Evolutionary conservation across 306 rosid species (phyloP).

Genomic region (Vachellia collinsii): DNA sequence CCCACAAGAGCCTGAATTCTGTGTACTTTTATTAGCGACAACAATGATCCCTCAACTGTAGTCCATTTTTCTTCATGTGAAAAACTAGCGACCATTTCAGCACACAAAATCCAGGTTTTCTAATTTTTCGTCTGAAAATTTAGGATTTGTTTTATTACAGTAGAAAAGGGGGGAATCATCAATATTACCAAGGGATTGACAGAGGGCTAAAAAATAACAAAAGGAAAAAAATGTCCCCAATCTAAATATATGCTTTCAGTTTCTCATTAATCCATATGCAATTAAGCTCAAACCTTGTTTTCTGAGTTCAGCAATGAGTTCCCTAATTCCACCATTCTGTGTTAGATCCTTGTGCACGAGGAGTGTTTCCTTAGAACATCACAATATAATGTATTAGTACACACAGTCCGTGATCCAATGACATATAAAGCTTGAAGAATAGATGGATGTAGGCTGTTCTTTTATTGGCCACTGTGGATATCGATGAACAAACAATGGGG

Average conservation of each 20-base stretch:
- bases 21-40: background rate
- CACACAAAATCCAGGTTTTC: background rate
- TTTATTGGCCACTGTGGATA: background rate
- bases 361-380: conserved; percentile 73
- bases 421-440: conserved; percentile 19
- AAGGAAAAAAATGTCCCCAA: background rate
- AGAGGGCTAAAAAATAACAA: background rate
- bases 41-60: background rate
- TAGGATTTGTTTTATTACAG: background rate
- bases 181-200: conserved; percentile 1
- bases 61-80: background rate
- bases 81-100: background rate
- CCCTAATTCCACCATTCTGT: conserved; percentile 51
- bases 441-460: background rate
- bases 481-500: background rate
- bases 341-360: conserved; percentile 79
- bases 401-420: conserved; percentile 6
- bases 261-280: conserved; percentile 24
- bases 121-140: background rate
- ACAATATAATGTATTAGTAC: conserved; percentile 32
- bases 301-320: conserved; percentile 62
- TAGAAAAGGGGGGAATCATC: background rate
- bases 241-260: conserved; percentile 9
- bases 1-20: background rate
- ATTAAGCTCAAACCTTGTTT: conserved; percentile 57